Percentiles rank a stretch among this genome's conserved stretches.
phyloP scores from a whole-genome alignment of 177 flowering plant species.

The Tripterygium wilfordii region DNA sequence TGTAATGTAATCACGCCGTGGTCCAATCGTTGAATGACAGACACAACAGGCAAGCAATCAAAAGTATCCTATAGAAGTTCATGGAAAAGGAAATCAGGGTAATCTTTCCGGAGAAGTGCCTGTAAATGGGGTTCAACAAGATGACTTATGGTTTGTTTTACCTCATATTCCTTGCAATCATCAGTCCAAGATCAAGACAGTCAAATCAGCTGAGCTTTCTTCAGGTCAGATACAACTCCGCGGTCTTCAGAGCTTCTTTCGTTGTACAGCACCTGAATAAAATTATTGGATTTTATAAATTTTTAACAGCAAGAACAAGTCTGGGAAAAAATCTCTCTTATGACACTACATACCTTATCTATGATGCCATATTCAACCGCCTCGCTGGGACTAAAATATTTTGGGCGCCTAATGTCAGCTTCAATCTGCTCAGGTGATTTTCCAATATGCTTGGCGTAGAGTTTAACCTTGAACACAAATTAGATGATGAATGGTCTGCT shows the following conservation, averaged over 20 bases:
- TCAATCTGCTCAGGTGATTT: conserved; percentile 80
- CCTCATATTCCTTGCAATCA: conserved; percentile 8
- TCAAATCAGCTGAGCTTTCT: conserved; percentile 62
- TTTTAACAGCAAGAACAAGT: no score
- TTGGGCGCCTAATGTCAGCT: conserved; percentile 81
- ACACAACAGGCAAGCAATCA: no score
- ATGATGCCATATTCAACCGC: conserved; percentile 98
- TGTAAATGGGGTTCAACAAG: no score
- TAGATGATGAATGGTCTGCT: conserved; percentile 1
- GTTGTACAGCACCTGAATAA: conserved; percentile 68
- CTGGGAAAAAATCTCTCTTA: neutral
- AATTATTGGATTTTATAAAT: no score
- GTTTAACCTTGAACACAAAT: conserved; percentile 51
- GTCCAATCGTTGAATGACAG: no score
- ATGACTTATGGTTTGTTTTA: no score
- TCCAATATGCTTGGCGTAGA: conserved; percentile 61
- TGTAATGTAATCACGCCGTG: no score
- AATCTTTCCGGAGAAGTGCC: no score
- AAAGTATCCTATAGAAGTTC: no score
- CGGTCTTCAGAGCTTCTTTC: conserved; percentile 64
- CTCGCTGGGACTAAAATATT: conserved; percentile 90
- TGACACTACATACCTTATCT: conserved; percentile 61
- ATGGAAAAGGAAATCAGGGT: no score
- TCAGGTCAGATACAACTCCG: conserved; percentile 76
- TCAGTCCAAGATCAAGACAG: neutral